phyloP scores from a whole-genome alignment of 345 rosid genomes.

The Populus euphratica region DNA sequence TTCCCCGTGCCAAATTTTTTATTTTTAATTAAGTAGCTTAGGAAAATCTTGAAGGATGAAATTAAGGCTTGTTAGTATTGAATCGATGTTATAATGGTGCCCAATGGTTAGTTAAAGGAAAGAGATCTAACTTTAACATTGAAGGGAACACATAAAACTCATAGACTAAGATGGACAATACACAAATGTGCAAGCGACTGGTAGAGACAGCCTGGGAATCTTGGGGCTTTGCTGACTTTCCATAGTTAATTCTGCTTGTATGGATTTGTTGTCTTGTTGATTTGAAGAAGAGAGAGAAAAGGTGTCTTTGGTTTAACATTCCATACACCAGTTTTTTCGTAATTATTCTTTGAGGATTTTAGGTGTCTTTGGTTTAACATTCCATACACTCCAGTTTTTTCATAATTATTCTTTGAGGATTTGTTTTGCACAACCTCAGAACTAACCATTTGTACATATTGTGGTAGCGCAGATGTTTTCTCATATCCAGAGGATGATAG shows the following conservation, averaged over 20 bases:
- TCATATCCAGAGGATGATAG: conserved; percentile 93
- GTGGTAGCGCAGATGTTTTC: conserved; percentile 98
- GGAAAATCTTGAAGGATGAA: not conserved
- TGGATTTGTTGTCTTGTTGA: not conserved
- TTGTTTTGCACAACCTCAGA: conserved; percentile 17
- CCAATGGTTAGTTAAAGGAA: not conserved
- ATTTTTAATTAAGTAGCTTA: not conserved
- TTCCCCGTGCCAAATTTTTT: no score
- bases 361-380: not conserved
- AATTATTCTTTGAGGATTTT: not conserved
- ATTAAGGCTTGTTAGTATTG: not conserved
- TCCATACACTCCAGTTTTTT: not conserved
- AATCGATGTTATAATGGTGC: not conserved
- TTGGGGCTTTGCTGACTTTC: not conserved
- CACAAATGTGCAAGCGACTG: not conserved
- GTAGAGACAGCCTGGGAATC: not conserved
- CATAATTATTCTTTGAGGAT: not conserved
- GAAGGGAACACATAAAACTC: not conserved
- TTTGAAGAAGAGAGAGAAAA: not conserved
- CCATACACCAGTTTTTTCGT: not conserved
- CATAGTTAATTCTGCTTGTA: not conserved
- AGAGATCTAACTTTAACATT: not conserved
- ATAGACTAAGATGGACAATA: not conserved
- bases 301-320: not conserved
- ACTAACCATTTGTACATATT: conserved; percentile 41